These are phyloP conservation scores for Ustilago vetiveriae DNA, from an alignment of 1,284 basidiomycete genomes.

Conservation along the genomic window DNA sequence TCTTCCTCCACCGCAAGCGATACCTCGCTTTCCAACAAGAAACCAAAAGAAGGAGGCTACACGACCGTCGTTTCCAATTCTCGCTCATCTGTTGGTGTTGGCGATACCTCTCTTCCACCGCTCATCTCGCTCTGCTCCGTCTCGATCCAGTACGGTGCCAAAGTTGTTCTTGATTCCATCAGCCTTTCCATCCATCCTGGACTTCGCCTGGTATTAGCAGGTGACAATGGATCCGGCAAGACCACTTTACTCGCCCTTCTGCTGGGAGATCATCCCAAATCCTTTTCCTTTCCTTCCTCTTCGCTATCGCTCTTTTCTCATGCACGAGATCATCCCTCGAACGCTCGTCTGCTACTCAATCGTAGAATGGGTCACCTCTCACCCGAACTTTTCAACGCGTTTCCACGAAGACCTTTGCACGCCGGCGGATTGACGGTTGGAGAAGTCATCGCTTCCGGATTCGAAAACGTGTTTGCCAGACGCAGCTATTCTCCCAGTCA, in stretches of 20 bases:
- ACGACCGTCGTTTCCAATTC: slow-evolving; percentile 14
- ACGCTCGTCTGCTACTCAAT: slow-evolving; percentile 53
- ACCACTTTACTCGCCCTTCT: slow-evolving; percentile 91
- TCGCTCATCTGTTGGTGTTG: slow-evolving; percentile 17
- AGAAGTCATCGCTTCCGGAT: slow-evolving; percentile 59
- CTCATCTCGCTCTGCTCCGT: slow-evolving; percentile 76
- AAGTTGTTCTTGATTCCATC: slow-evolving; percentile 70
- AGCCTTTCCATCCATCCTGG: slow-evolving; percentile 45
- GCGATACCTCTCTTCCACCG: slow-evolving; percentile 62
- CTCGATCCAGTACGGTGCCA: slow-evolving; percentile 77
- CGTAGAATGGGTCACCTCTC: slow-evolving; percentile 75
- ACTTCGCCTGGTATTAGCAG: slow-evolving; percentile 65
- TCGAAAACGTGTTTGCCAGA: slow-evolving; percentile 56
- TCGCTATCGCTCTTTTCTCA: slow-evolving; percentile 52
- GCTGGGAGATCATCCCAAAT: slow-evolving; percentile 93
- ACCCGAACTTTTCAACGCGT: slow-evolving; percentile 90
- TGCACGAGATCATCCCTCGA: slow-evolving; percentile 53
- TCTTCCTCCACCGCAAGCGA: background rate
- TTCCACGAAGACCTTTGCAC: slow-evolving; percentile 71
- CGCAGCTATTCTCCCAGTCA: slow-evolving; percentile 25
- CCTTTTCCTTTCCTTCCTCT: slow-evolving; percentile 73
- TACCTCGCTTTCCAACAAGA: background rate
- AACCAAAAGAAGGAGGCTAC: slow-evolving; percentile 18
- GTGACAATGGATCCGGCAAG: slow-evolving; percentile 77
- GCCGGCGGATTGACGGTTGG: slow-evolving; percentile 56